Conservation (phyloP, 495 filamentous ascomycete genomes). For the Coniosporium apollinis region DNA sequence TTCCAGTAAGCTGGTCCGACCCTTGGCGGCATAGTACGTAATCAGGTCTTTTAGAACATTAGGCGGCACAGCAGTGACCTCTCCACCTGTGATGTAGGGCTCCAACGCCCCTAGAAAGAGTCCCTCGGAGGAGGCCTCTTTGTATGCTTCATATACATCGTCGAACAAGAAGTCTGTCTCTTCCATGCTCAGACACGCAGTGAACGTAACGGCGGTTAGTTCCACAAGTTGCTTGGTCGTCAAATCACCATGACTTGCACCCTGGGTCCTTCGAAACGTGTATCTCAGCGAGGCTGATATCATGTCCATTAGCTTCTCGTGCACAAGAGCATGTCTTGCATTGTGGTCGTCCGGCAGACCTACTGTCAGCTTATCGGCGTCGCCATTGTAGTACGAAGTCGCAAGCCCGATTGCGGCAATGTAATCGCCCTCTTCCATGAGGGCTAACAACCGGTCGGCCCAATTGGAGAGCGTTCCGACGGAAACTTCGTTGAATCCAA, state of each 20-base stretch:
- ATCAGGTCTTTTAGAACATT: constrained; percentile 75
- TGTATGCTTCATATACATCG: constrained; percentile 76
- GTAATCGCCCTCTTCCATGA: constrained; percentile 91
- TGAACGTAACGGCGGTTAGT: constrained; percentile 67
- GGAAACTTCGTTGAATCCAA: constrained; percentile 78
- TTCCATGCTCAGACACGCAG: constrained; percentile 58
- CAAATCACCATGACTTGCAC: constrained; percentile 25
- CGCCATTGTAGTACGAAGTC: constrained; percentile 78
- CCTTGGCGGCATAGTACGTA: constrained; percentile 54
- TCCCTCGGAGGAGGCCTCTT: constrained; percentile 51
- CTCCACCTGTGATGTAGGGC: constrained; percentile 63
- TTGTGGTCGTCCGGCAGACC: constrained; percentile 76
- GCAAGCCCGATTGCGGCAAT: constrained; percentile 81
- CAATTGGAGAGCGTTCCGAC: constrained; percentile 89
- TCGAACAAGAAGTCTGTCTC: constrained; percentile 78
- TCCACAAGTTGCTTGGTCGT: constrained; percentile 38
- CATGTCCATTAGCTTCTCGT: constrained; percentile 82
- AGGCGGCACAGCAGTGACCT: constrained; percentile 61
- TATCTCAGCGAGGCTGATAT: constrained; percentile 86
- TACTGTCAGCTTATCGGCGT: constrained; percentile 78
- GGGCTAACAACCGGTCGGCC: constrained; percentile 89
- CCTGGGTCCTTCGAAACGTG: constrained; percentile 51
- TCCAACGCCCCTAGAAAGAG: constrained; percentile 80
- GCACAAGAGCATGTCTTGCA: constrained; percentile 63
- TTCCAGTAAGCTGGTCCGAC: constrained; percentile 61